These are phyloP conservation scores for Diaporthe ampelina DNA, from an alignment of 2,329 filamentous ascomycete species.

Conservation along the genomic window DNA sequence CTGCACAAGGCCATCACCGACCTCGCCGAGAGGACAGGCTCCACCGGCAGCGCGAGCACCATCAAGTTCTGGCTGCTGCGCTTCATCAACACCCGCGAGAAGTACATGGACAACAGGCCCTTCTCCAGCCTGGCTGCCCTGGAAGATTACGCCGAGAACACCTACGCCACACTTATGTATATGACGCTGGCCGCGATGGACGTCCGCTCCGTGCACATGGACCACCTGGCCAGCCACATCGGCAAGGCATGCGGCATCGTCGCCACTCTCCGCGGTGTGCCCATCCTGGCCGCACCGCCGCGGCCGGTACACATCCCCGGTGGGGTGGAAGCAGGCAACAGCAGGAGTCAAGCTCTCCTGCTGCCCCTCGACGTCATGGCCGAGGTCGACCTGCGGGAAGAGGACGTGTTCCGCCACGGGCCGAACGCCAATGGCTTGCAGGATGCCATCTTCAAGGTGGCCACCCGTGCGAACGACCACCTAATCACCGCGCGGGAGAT, in stretches of 20 bases:
- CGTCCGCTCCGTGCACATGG: conserved; percentile 84
- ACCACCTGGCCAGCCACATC: conserved; percentile 94
- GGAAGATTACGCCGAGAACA: conserved; percentile 93
- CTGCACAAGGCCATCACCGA: conserved; percentile 79
- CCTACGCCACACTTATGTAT: conserved; percentile 94
- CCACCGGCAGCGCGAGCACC: conserved; percentile 59
- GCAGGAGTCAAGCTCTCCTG: conserved; percentile 70
- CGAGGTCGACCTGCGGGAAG: conserved; percentile 83
- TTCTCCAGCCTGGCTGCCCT: conserved; percentile 80
- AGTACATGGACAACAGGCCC: conserved; percentile 85
- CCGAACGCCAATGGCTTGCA: conserved; percentile 83
- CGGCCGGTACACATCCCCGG: conserved; percentile 61
- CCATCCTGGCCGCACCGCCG: conserved; percentile 85
- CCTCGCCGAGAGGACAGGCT: conserved; percentile 62
- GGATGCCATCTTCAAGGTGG: conserved; percentile 92
- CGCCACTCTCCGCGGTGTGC: conserved; percentile 87
- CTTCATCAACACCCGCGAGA: conserved; percentile 84
- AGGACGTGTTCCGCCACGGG: conserved; percentile 88
- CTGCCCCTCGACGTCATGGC: conserved; percentile 93
- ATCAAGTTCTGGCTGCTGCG: conserved; percentile 82
- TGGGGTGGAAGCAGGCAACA: conserved; percentile 54
- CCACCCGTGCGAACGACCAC: conserved; percentile 95
- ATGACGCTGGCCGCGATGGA: conserved; percentile 85
- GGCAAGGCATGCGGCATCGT: conserved; percentile 94
- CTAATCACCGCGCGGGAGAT: conserved; percentile 94